Conservation (phyloP, 805 yeast genomes). For the Priceomyces castillae region DNA sequence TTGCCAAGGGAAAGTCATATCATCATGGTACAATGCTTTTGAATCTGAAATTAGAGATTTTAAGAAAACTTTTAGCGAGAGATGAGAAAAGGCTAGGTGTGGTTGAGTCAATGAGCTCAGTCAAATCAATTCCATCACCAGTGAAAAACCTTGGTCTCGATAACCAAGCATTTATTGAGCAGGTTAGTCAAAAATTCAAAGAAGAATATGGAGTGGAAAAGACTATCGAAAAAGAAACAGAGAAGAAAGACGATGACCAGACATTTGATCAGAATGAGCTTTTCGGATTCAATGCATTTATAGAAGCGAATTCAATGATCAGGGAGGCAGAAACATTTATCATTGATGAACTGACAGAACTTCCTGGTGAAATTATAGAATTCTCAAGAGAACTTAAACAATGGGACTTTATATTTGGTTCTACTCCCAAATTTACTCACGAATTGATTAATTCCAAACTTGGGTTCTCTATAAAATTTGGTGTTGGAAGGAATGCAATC, state of each 20-base stretch:
- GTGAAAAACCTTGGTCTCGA: constrained; percentile 62
- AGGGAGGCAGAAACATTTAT: constrained; percentile 15
- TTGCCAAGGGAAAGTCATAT: constrained; percentile 75
- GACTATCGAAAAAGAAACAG: neutral
- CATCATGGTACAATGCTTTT: constrained; percentile 97
- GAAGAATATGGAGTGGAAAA: constrained; percentile 23
- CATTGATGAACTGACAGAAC: constrained; percentile 25
- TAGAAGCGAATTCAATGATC: constrained; percentile 13
- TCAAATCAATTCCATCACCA: constrained; percentile 77
- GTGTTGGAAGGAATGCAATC: constrained; percentile 46
- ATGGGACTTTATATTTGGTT: constrained; percentile 77
- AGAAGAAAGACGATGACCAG: constrained; percentile 13
- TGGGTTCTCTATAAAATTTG: constrained; percentile 32
- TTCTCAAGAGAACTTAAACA: constrained; percentile 42
- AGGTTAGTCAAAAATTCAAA: constrained; percentile 42
- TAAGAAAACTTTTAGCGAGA: constrained; percentile 59
- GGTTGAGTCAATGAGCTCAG: constrained; percentile 49
- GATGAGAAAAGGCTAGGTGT: constrained; percentile 37
- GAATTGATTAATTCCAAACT: constrained; percentile 36
- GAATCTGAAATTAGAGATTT: constrained; percentile 55
- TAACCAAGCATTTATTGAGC: constrained; percentile 44
- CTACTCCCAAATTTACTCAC: constrained; percentile 72
- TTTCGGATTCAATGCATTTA: constrained; percentile 32
- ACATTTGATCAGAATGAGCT: constrained; percentile 28
- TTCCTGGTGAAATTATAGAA: constrained; percentile 38